These are phyloP conservation scores for Jackrogersella minutella DNA, from an alignment of 495 filamentous ascomycete species.

Conservation along the genomic window DNA sequence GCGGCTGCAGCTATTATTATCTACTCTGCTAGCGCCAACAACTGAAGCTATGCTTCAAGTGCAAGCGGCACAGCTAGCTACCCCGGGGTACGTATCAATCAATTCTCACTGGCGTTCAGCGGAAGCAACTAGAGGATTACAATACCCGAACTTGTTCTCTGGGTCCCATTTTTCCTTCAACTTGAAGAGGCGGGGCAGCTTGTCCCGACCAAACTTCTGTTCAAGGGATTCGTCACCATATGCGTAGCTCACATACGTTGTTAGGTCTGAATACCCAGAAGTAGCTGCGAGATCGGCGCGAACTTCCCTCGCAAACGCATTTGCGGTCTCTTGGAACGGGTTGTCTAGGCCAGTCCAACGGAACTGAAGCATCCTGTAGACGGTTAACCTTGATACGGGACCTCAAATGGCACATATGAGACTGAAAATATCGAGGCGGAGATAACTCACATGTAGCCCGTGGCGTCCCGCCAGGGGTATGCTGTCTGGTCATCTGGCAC, in stretches of 20 bases:
- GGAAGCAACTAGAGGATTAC: too few relatives aligned
- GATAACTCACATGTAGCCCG: constrained; percentile 41
- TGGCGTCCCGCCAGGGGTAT: constrained; percentile 44
- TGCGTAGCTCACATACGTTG: constrained; percentile 48
- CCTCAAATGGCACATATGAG: background rate
- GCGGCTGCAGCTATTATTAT: too few relatives aligned
- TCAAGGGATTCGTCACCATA: constrained; percentile 49
- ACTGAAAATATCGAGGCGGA: background rate
- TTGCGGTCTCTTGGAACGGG: background rate
- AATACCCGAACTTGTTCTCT: constrained; percentile 35
- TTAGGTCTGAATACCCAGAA: constrained; percentile 38
- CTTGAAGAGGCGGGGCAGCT: constrained; percentile 39
- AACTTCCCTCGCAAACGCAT: background rate
- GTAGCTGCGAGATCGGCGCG: constrained; percentile 30
- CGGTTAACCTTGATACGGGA: too few relatives aligned
- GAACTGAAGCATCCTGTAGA: too few relatives aligned
- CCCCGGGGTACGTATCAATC: too few relatives aligned
- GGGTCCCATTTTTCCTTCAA: constrained; percentile 48
- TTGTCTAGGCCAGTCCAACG: too few relatives aligned
- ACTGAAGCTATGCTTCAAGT: too few relatives aligned
- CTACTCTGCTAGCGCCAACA: too few relatives aligned
- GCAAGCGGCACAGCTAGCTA: too few relatives aligned
- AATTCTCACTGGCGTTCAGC: too few relatives aligned
- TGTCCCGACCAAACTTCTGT: constrained; percentile 35
- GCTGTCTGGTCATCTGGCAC: constrained; percentile 41